A percentile compares a stretch with the other conserved stretches of the same genome.
Evolutionary conservation across 139 green algal genomes (phyloP).

Genomic region (Ulvella scutata): DNA sequence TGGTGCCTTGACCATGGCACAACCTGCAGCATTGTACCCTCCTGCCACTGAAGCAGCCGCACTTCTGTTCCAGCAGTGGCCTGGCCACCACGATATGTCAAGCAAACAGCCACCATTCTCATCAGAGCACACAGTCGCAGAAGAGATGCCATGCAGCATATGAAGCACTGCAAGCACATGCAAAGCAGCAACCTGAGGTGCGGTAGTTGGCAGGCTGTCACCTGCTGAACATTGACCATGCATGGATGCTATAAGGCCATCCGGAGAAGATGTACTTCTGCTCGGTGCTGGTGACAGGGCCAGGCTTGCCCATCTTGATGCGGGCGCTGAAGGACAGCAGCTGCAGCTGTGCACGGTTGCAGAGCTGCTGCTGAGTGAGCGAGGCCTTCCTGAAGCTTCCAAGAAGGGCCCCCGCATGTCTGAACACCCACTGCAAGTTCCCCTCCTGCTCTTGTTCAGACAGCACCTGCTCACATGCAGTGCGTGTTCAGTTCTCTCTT

Average conservation of each 20-base stretch:
- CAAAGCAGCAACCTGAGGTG: background rate
- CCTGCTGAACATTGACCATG: background rate
- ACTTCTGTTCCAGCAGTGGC: too few species aligned
- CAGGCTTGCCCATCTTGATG: background rate
- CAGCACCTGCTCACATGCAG: background rate
- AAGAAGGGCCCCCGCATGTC: background rate
- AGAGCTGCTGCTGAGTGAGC: conserved; percentile 1
- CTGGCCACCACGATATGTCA: too few species aligned
- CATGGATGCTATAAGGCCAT: background rate
- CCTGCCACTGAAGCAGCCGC: too few species aligned
- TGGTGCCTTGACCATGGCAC: background rate
- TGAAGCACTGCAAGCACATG: background rate
- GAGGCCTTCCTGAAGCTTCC: background rate
- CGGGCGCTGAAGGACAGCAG: background rate
- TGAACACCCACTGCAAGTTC: background rate
- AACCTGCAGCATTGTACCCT: background rate
- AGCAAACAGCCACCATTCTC: too few species aligned
- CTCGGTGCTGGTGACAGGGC: background rate
- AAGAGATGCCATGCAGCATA: background rate
- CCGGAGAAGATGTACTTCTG: conserved; percentile 1
- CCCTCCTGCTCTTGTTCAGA: background rate
- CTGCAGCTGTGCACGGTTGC: background rate
- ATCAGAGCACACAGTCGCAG: too few species aligned
- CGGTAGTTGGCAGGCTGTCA: background rate
- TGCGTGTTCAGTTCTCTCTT: too few species aligned